phyloP scores from a whole-genome alignment of 257 asterid species.

The Linaria vulgaris region DNA sequence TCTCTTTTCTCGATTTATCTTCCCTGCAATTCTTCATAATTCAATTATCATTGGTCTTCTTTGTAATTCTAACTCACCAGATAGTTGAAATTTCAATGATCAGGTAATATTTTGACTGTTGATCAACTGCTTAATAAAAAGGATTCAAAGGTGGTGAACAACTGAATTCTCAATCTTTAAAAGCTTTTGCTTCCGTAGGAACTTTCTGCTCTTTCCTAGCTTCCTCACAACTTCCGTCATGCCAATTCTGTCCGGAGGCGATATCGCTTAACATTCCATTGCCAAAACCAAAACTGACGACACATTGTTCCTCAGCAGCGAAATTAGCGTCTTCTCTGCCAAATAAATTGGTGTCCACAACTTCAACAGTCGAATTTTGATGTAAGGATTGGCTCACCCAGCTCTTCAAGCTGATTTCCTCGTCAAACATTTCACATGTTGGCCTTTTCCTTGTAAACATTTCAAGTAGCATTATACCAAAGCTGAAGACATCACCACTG shows the following conservation, averaged over 20 bases:
- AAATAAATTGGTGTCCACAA: conserved; percentile 25
- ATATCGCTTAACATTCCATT: conserved; percentile 15
- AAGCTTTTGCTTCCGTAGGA: too few relatives aligned
- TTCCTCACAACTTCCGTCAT: conserved; percentile 28
- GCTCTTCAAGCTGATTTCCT: conserved; percentile 23
- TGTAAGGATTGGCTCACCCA: conserved; percentile 28
- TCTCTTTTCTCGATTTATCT: too few relatives aligned
- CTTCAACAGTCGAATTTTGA: conserved; percentile 6
- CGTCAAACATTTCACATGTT: conserved; percentile 25
- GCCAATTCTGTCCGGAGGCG: conserved; percentile 21
- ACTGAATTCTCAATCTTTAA: neutral
- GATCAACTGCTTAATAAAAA: too few relatives aligned
- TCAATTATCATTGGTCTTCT: too few relatives aligned
- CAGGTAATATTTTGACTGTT: too few relatives aligned
- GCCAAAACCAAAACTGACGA: conserved; percentile 17
- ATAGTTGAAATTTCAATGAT: too few relatives aligned
- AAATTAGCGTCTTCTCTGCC: conserved; percentile 10
- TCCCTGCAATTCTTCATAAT: too few relatives aligned
- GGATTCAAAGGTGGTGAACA: too few relatives aligned
- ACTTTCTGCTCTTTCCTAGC: conserved; percentile 31
- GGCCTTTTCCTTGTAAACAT: conserved; percentile 34
- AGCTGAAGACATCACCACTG: conserved; percentile 33
- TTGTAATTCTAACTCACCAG: too few relatives aligned
- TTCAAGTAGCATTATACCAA: conserved; percentile 36
- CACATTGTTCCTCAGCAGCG: conserved; percentile 9